Evolutionary conservation across 2,329 filamentous ascomycete genomes (phyloP), one percentile per base, ranked within the genome.

Genomic region (Ophiostoma himal-ulmi): DNA sequence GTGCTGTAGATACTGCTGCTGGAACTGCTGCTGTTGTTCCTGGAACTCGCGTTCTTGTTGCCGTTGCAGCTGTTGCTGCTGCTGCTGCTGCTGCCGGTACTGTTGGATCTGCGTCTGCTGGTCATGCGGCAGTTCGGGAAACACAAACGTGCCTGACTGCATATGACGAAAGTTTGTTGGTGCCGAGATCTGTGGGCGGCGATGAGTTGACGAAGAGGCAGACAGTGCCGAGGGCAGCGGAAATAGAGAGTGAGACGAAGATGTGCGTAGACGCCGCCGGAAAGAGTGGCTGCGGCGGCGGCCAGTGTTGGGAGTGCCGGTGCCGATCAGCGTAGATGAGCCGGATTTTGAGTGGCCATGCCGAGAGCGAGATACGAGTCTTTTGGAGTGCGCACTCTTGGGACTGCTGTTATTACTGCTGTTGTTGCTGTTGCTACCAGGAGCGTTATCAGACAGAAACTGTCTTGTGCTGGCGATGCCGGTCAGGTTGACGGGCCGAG

Each of bases 101-200:
- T 62, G 67, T 36, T 62, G 62, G 5, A 67, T 41, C 36, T 48
- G 65, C 13, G 54, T 62, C 48, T 72, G 57, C 10, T 68, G 65
- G 20, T 68, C 20, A 3, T 57, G 69, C 2, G 71, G 69, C 14
- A 71, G 64, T 17, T 67, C 36, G 3, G 73, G 73, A 48, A 73
- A 74, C 2, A 54, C 65, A 65, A 70, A 73, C 0, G 71, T 69
- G 2, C 70, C 72, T 22, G 83, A 84, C 70, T 84, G 79, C 67
- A 89, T 74, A 78, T 89, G 87, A 66, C 83, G 84, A 75, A 89
- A 89, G 76, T 89, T 81, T 67, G 83, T 83, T 3, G 87, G 87
- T 26, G 81, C 81, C 60, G 86, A 88, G 75, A 89, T 89, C 72
- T 81, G 80, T 76, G 84, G 83, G 77, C 84, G 81, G 78, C 83